A percentile compares a stretch with the other conserved stretches of the same genome.
phyloP scores from a whole-genome alignment of 2,329 filamentous ascomycete species.

The Hortaea werneckii region DNA sequence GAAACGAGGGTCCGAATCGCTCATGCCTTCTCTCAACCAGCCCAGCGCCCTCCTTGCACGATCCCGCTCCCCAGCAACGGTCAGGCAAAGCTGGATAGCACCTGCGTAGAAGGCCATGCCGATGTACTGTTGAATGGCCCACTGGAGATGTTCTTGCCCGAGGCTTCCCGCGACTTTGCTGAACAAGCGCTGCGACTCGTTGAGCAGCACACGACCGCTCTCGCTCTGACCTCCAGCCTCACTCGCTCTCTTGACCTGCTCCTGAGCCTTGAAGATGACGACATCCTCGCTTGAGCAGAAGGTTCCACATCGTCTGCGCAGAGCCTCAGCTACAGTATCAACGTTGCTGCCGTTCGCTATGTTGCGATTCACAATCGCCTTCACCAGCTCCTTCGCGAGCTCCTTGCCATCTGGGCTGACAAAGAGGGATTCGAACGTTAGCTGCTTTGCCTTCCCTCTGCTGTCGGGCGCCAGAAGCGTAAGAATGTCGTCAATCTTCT shows the following conservation, averaged over 20 bases:
- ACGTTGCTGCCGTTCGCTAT: conserved; percentile 96
- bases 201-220: conserved; percentile 65
- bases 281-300: conserved; percentile 98
- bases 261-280: conserved; percentile 95
- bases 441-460: conserved; percentile 57
- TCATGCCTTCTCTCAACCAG: conserved; percentile 79
- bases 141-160: conserved; percentile 62
- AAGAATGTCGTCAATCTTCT: conserved; percentile 82
- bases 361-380: conserved; percentile 95
- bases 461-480: conserved; percentile 60
- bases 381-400: conserved; percentile 86
- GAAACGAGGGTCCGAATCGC: conserved; percentile 58
- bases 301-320: conserved; percentile 82
- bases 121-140: conserved; percentile 70
- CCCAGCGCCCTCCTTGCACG: conserved; percentile 73
- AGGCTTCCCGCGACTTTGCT: conserved; percentile 78
- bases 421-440: conserved; percentile 86
- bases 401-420: conserved; percentile 70
- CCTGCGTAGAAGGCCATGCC: conserved; percentile 78
- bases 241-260: conserved; percentile 78
- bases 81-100: conserved; percentile 76
- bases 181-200: conserved; percentile 82
- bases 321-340: conserved; percentile 90
- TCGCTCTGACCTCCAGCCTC: conserved; percentile 69
- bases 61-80: conserved; percentile 74